A percentile compares a stretch with the other conserved stretches of the same genome.
These are phyloP conservation scores for Cladophialophora exuberans DNA, from an alignment of 2,329 filamentous ascomycete species.

Conservation along the genomic window DNA sequence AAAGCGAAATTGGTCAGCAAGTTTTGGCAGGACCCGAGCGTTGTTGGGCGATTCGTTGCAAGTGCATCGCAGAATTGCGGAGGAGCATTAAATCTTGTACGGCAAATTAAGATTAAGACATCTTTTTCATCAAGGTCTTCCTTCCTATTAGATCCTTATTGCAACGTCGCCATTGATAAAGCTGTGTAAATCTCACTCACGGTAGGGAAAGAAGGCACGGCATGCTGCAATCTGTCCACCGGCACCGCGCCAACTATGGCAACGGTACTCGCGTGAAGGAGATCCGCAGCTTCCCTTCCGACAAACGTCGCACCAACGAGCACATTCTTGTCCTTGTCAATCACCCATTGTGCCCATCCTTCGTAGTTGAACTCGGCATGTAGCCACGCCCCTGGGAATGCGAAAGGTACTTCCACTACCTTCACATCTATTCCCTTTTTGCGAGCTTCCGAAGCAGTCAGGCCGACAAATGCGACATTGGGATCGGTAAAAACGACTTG, in stretches of 20 bases:
- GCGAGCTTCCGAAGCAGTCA: not conserved
- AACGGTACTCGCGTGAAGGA: conserved; percentile 17
- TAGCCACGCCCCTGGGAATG: conserved; percentile 7
- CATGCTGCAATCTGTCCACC: conserved; percentile 11
- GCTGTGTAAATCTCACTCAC: not conserved
- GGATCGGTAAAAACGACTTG: not conserved
- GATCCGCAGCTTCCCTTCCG: conserved; percentile 12
- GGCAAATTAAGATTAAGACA: no score
- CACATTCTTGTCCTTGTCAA: conserved; percentile 4
- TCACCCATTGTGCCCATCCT: conserved; percentile 23
- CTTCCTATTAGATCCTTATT: no score
- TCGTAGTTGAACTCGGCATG: conserved; percentile 12
- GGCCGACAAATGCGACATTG: not conserved
- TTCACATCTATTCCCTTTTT: not conserved
- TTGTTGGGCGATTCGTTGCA: no score
- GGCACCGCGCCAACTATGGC: conserved; percentile 10
- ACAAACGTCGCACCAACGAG: conserved; percentile 18
- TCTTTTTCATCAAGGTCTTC: no score
- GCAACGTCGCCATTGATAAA: not conserved
- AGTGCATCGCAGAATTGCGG: no score
- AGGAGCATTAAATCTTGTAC: no score
- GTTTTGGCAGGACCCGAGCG: no score
- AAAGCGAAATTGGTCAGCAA: no score
- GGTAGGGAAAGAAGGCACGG: not conserved
- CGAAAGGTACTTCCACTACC: not conserved